Percentiles rank a stretch among this genome's conserved stretches.
Conservation (phyloP, 192 early-diverging fungal species). For the Geranomyces michiganensis region DNA sequence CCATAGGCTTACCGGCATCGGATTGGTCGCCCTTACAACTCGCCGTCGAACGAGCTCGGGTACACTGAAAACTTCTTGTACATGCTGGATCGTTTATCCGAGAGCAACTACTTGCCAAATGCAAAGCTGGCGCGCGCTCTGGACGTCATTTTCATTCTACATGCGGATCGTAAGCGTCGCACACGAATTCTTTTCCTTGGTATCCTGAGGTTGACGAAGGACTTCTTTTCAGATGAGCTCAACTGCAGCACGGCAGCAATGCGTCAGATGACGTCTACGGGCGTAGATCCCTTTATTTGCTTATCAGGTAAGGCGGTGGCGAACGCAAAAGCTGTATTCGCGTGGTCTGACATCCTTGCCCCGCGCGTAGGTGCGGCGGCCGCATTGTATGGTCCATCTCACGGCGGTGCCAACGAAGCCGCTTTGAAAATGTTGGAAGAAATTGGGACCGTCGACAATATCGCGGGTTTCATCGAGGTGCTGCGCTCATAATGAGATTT, state of each 20-base stretch:
- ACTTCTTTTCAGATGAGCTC: conserved; percentile 13
- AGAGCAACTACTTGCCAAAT: conserved; percentile 63
- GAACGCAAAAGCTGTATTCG: too few species aligned
- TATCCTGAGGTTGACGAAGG: not conserved
- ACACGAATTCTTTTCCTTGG: not conserved
- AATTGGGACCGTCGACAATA: conserved; percentile 61
- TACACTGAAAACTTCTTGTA: conserved; percentile 71
- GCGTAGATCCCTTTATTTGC: conserved; percentile 54
- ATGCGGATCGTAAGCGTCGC: conserved; percentile 52
- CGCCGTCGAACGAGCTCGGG: conserved; percentile 54
- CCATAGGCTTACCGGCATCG: conserved; percentile 53
- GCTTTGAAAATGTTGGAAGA: conserved; percentile 37
- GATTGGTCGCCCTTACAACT: conserved; percentile 57
- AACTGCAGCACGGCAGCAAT: conserved; percentile 60
- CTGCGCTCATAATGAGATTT: too few species aligned
- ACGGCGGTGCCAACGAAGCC: conserved; percentile 66
- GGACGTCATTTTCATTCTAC: conserved; percentile 71
- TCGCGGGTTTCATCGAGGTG: conserved; percentile 61
- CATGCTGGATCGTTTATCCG: conserved; percentile 68
- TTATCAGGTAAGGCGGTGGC: conserved; percentile 14
- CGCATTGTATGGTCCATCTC: conserved; percentile 67
- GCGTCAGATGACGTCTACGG: conserved; percentile 63
- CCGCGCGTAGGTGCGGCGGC: conserved; percentile 63
- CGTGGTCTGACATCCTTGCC: not conserved
- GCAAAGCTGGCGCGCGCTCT: conserved; percentile 60